Conservation (phyloP, 331 rosid genomes). For the Arachis monticola region DNA sequence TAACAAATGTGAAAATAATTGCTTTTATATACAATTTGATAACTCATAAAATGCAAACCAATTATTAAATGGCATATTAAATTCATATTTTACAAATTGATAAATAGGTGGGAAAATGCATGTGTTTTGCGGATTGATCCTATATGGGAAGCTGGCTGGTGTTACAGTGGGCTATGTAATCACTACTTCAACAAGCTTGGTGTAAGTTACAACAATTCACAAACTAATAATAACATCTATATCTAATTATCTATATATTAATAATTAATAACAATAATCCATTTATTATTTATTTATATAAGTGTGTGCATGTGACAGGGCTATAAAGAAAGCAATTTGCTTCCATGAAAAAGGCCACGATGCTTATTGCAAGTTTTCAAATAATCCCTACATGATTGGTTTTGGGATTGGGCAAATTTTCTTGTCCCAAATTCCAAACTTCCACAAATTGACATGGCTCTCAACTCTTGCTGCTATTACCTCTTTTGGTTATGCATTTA, state of each 20-base stretch:
- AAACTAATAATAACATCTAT: neutral
- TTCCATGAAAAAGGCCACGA: conserved; percentile 43
- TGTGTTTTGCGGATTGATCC: conserved; percentile 38
- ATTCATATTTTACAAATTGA: neutral
- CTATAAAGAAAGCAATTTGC: conserved; percentile 45
- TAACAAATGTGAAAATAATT: too few relatives aligned
- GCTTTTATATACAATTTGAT: too few relatives aligned
- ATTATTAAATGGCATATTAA: too few relatives aligned
- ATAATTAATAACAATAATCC: neutral
- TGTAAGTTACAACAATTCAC: conserved; percentile 38
- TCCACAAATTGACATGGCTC: conserved; percentile 45
- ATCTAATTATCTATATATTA: neutral
- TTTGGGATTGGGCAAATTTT: conserved; percentile 44
- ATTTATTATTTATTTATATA: neutral
- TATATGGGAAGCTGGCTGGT: conserved; percentile 45
- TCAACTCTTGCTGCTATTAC: conserved; percentile 48
- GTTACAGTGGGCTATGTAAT: conserved; percentile 46
- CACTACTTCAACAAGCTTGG: conserved; percentile 48
- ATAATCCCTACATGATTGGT: conserved; percentile 49
- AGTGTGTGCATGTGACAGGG: conserved; percentile 32
- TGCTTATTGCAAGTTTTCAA: conserved; percentile 54
- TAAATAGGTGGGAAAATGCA: conserved; percentile 45
- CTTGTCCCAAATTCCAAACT: conserved; percentile 50
- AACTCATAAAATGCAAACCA: too few relatives aligned
- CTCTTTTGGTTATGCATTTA: conserved; percentile 51